Evolutionary conservation across 192 early-diverging fungal species (phyloP), one percentile per base, ranked within the genome.

Genomic region (Linnemannia elongata): DNA sequence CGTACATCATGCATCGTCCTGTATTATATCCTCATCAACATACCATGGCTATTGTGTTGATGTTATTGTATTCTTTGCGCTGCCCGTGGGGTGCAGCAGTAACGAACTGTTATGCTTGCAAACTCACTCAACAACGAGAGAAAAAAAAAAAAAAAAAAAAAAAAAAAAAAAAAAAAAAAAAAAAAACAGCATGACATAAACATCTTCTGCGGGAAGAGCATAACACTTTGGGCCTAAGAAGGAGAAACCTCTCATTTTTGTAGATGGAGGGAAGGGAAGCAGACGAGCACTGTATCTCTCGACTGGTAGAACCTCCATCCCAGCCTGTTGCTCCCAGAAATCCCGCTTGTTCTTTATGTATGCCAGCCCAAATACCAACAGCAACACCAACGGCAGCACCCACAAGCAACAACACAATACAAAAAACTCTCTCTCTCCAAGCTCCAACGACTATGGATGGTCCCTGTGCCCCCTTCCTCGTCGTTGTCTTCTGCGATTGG

Each of bases 401-500:
- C n/a, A n/a, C n/a, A n/a, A 41, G 7, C 41, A 41, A 41, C 41
- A 52, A 22, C 20, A 18, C 17, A n/a, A n/a, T n/a, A n/a, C n/a
- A n/a, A 57, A 27, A 63, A 66, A 66, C 60, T 66, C 60, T 33
- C 60, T 66, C 60, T 27, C 60, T 66, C 55, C 55, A 60, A 60
- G 55, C 55, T 60, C 60, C 60, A 66, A 66, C 60, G 60, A 30
- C 60, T 66, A n/a, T 60, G 55, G n/a, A 60, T 60, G 55, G 55
- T 27, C 55, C 60, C 27, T 66, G 60, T 66, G 27, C 60, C 27
- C n/a, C 24, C 57, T 10, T 33, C 60, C 60, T 66, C 13, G 10
- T 66, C 60, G 60, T 66, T 66, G 60, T 66, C 60, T 66, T 27
- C 27, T 66, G 60, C 60, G 60, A 66, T 66, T 66, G 60, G 60